Evolutionary conservation across 2,329 filamentous ascomycete genomes (phyloP).

Genomic region (Fusarium miscanthi): DNA sequence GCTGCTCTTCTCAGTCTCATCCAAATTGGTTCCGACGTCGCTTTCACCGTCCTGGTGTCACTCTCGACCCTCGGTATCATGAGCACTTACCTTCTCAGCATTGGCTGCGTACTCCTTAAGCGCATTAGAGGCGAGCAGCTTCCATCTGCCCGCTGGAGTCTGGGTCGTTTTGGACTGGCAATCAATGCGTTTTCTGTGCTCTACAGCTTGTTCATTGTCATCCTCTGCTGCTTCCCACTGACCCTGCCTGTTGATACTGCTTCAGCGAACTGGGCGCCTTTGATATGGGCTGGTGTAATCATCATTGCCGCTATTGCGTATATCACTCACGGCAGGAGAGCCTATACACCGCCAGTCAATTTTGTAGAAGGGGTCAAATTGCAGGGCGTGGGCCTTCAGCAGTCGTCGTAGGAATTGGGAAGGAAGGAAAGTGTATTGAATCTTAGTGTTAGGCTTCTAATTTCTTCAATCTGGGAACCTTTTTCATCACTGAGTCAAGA

Average conservation of each 20-base stretch:
- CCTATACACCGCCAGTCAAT: conserved; percentile 21
- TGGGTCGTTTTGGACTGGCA: conserved; percentile 6
- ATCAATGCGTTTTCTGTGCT: conserved; percentile 26
- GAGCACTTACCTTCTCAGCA: conserved; percentile 26
- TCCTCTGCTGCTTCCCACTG: conserved; percentile 27
- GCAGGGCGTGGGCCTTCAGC: conserved; percentile 12
- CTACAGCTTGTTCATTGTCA: conserved; percentile 28
- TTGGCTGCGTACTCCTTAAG: conserved; percentile 26
- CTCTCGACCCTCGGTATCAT: conserved; percentile 27
- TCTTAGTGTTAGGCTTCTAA: background rate
- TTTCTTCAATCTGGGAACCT: background rate
- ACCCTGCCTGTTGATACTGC: conserved; percentile 11
- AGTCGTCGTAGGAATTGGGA: background rate
- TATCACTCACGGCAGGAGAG: conserved; percentile 1
- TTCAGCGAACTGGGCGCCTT: conserved; percentile 24
- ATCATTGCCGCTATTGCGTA: conserved; percentile 14
- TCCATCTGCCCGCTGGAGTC: conserved; percentile 20
- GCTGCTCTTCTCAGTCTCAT: conserved; percentile 21
- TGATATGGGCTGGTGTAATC: conserved; percentile 27
- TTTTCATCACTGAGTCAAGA: background rate
- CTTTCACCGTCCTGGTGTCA: conserved; percentile 15
- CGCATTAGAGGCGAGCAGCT: conserved; percentile 20
- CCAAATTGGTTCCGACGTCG: conserved; percentile 23
- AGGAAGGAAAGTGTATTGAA: background rate
- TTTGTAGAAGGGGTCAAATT: conserved; percentile 23